Evolutionary conservation across 768 basidiomycete genomes (phyloP), one percentile per base, ranked within the genome.

Genomic region (Tulasnella sp.): DNA sequence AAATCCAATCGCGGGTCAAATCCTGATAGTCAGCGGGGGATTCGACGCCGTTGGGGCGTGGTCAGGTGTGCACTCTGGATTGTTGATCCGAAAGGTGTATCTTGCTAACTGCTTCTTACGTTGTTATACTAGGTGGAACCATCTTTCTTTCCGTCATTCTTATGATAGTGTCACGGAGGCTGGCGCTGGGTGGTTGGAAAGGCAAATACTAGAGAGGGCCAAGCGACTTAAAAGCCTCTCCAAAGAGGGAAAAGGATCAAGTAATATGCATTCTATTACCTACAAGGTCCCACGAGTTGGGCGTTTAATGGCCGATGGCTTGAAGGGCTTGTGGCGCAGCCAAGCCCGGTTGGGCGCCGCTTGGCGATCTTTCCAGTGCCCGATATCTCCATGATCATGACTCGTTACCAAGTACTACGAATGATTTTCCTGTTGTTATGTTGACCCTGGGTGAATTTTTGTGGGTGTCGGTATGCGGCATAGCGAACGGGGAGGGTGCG

Each of bases 1-100:
- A 24, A 73, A 73, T 24, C 81, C 81, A 34, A 82, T 82, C 46
- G 75, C 80, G 16, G 81, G 81, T 14, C 78, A 72, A 42, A 81
- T 82, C 75, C 75, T 80, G 8, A 60, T 31, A 31, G 44, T 37
- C 40, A 50, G 44, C 40, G 75, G 79, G 7, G 78, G 78, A 16
- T 82, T 82, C 72, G 22, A 80, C 31, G 80, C 48, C 34, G 64
- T 73, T 37, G 81, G 81, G 34, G 75, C 28, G 7, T 82, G 75
- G 37, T 74, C 81, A n/a, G 81, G 81, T 82, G 73, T 50, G 18
- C 12, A 50, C 18, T 1, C 31, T 12, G 20, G 5, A 40, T 2
- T 5, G 8, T 34, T 28, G 37, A 69, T 42, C 20, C n/a, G n/a
- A n/a, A n/a, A n/a, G 0, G 24, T 16, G 1, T 18, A 18, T 40